Percentiles rank a stretch among this genome's conserved stretches.
Evolutionary conservation across 257 asterid genomes (phyloP).

Genomic region (Hygrophila difformis): DNA sequence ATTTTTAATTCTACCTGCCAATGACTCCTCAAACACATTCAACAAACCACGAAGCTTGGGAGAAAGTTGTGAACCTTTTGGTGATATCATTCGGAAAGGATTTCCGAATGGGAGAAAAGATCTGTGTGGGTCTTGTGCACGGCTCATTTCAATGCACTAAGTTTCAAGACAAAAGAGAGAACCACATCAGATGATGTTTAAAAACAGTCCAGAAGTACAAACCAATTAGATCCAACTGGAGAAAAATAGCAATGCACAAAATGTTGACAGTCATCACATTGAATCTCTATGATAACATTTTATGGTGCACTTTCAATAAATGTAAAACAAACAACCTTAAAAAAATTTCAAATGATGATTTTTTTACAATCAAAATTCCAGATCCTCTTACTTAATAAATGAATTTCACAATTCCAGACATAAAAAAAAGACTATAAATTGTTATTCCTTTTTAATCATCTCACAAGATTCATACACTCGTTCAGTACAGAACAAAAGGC

Average conservation of each 20-base stretch:
- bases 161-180: conserved; percentile 27
- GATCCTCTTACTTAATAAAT: not conserved
- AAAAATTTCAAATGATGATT: too few species aligned
- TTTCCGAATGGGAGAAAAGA: conserved; percentile 65
- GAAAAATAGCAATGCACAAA: too few species aligned
- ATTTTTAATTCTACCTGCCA: conserved; percentile 46
- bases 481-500: too few species aligned
- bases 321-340: not conserved
- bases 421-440: too few species aligned
- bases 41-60: conserved; percentile 50
- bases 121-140: conserved; percentile 57
- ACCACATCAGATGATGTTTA: not conserved
- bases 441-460: too few species aligned
- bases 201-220: too few species aligned
- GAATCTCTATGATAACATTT: too few species aligned
- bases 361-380: not conserved
- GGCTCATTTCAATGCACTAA: conserved; percentile 44
- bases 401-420: too few species aligned
- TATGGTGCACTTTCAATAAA: not conserved
- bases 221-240: too few species aligned
- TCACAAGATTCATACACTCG: too few species aligned
- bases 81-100: conserved; percentile 59
- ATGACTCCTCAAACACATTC: conserved; percentile 55
- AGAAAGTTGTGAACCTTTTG: conserved; percentile 58
- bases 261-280: not conserved